These are phyloP conservation scores for Cladophialophora psammophila DNA, from an alignment of 2,329 filamentous ascomycete species.

Conservation along the genomic window DNA sequence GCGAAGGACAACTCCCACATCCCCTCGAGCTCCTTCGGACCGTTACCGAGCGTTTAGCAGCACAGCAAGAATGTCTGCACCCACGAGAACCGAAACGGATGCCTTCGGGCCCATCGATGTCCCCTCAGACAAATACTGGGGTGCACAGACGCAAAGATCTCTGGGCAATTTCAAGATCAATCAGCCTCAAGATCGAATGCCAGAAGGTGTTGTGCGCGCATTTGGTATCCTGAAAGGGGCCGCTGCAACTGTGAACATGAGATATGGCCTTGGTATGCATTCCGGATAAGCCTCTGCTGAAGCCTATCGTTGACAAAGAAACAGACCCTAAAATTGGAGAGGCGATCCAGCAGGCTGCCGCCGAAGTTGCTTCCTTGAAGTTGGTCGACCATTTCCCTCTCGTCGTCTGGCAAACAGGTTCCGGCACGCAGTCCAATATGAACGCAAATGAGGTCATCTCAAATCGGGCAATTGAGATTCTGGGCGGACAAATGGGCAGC, in stretches of 20 bases:
- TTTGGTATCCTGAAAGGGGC: conserved; percentile 98
- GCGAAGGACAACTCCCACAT: conserved; percentile 15
- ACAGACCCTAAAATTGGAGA: conserved; percentile 85
- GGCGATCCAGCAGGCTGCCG: conserved; percentile 92
- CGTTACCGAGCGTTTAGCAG: conserved; percentile 35
- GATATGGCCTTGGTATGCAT: conserved; percentile 75
- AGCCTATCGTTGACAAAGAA: conserved; percentile 24
- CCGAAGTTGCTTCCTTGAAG: conserved; percentile 92
- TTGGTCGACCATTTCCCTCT: conserved; percentile 97
- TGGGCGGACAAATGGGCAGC: conserved; percentile 90
- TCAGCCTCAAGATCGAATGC: conserved; percentile 98
- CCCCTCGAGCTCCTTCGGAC: conserved; percentile 18
- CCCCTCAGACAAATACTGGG: conserved; percentile 90
- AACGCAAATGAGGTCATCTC: conserved; percentile 99
- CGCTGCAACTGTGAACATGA: conserved; percentile 94
- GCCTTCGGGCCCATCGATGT: conserved; percentile 94
- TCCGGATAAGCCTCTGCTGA: background rate
- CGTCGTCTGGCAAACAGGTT: conserved; percentile 99
- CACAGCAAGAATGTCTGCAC: conserved; percentile 33
- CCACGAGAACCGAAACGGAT: conserved; percentile 86
- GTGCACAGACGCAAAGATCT: conserved; percentile 65
- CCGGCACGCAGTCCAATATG: conserved; percentile 99
- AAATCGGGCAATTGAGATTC: conserved; percentile 97
- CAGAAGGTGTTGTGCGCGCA: conserved; percentile 85
- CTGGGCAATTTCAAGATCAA: conserved; percentile 99